phyloP scores from a whole-genome alignment of 768 basidiomycete species.

The Trametes sanguinea region DNA sequence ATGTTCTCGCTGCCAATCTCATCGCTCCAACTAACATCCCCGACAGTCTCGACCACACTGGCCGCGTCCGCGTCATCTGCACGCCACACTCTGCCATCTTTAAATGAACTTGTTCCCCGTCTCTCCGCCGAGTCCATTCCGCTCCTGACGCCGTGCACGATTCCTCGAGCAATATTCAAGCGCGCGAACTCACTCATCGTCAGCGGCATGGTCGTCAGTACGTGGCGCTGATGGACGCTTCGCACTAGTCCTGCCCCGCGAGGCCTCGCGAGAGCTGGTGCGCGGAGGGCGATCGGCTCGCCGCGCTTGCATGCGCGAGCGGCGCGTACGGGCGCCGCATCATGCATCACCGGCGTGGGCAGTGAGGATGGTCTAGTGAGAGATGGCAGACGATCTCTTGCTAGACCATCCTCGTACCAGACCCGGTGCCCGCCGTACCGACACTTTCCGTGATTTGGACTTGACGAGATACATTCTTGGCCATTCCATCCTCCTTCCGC shows the following conservation, averaged over 20 bases:
- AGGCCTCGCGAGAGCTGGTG: conserved; percentile 78
- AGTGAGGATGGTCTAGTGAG: too few species aligned
- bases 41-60: conserved; percentile 75
- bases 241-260: conserved; percentile 64
- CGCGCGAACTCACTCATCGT: conserved; percentile 84
- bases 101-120: conserved; percentile 75
- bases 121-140: conserved; percentile 67
- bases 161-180: conserved; percentile 58
- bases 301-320: conserved; percentile 58
- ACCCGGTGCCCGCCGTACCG: too few species aligned
- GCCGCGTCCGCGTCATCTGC: conserved; percentile 79
- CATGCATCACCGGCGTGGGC: conserved; percentile 85
- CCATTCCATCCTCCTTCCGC: too few species aligned
- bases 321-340: conserved; percentile 67
- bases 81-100: conserved; percentile 70
- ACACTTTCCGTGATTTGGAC: too few species aligned
- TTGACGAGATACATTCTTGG: too few species aligned
- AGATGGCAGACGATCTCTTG: too few species aligned
- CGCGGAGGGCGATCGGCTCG: conserved; percentile 73
- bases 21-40: not conserved
- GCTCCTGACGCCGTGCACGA: conserved; percentile 48
- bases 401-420: too few species aligned
- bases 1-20: too few species aligned
- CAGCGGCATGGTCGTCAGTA: conserved; percentile 65
- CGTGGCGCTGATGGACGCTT: conserved; percentile 69